Evolutionary conservation across 2,329 filamentous ascomycete genomes (phyloP).

Genomic region (Paraconiothyrium sp.): DNA sequence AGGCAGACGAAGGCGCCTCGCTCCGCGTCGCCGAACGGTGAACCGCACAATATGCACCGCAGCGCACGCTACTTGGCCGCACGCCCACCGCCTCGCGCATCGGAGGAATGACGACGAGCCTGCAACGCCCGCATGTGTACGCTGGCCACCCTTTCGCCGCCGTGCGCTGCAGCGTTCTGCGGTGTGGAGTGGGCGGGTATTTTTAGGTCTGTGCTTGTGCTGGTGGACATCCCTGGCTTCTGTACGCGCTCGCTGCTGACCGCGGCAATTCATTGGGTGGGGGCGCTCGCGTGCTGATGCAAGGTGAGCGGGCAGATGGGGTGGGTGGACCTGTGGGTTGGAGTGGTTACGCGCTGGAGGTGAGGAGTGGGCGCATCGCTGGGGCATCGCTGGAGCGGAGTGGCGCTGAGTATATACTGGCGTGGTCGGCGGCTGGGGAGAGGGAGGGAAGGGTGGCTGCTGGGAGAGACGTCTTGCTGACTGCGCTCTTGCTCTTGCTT

Average conservation of each 20-base stretch:
- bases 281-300: constrained; percentile 11
- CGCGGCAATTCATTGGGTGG: constrained; percentile 15
- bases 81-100: not conserved
- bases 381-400: not conserved
- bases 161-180: not conserved
- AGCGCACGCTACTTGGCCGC: not conserved
- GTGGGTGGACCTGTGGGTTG: too few relatives aligned
- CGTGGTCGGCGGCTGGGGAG: not conserved
- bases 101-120: not conserved
- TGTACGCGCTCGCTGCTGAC: not conserved
- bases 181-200: not conserved
- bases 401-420: not conserved
- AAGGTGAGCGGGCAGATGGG: not conserved
- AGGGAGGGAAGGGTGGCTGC: not conserved
- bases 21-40: constrained; percentile 2
- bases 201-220: not conserved
- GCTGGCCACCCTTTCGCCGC: not conserved
- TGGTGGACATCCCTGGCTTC: not conserved
- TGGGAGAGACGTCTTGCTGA: not conserved
- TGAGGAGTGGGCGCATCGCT: constrained; percentile 15
- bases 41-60: not conserved
- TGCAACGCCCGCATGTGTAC: too few relatives aligned
- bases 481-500: not conserved
- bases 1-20: not conserved
- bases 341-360: constrained; percentile 25